phyloP scores from a whole-genome alignment of 2,329 filamentous ascomycete species.

The Diplodia seriata region DNA sequence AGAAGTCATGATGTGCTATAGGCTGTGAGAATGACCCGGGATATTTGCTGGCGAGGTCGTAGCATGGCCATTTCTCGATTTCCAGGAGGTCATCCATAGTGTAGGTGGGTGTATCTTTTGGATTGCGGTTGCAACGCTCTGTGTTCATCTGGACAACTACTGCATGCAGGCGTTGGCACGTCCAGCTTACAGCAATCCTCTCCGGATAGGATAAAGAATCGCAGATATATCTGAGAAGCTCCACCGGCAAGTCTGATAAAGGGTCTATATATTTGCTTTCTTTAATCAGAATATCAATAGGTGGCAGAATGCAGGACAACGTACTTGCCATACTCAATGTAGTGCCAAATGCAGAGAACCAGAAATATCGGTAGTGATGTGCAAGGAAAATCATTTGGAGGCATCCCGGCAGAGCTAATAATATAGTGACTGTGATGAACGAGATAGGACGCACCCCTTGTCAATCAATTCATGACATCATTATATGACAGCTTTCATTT shows the following conservation, averaged over 20 bases:
- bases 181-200: slow-evolving; percentile 3
- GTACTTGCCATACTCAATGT: not conserved
- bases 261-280: not conserved
- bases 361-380: too few species aligned
- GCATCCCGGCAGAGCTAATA: too few species aligned
- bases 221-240: not conserved
- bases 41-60: not conserved
- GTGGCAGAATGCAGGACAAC: not conserved
- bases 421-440: too few species aligned
- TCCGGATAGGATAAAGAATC: not conserved
- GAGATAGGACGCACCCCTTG: too few species aligned
- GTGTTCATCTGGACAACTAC: not conserved
- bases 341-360: not conserved
- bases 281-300: not conserved
- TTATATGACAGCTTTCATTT: too few species aligned
- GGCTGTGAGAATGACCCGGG: not conserved
- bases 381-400: too few species aligned
- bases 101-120: not conserved
- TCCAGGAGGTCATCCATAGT: slow-evolving; percentile 5
- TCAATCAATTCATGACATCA: too few species aligned
- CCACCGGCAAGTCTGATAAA: not conserved
- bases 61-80: slow-evolving; percentile 10
- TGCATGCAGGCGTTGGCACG: not conserved
- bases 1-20: slow-evolving; percentile 4
- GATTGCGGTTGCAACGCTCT: not conserved